These are phyloP conservation scores for Aspergillus haitiensis DNA, from an alignment of 495 filamentous ascomycete genomes.

Conservation along the genomic window DNA sequence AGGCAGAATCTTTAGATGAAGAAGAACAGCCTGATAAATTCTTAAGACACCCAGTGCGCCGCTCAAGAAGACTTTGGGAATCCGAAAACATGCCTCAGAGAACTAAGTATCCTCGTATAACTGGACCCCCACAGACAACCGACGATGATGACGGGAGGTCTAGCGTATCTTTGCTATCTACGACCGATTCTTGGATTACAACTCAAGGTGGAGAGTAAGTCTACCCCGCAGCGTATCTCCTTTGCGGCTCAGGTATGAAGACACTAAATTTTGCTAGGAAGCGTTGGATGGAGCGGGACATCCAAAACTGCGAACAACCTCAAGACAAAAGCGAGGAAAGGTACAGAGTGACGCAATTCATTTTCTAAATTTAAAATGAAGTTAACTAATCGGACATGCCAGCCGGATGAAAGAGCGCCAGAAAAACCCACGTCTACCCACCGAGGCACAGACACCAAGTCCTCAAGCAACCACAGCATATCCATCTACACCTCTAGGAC, in stretches of 20 bases:
- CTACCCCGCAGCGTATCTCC: background rate
- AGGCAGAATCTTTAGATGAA: background rate
- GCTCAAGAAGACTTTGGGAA: constrained; percentile 21
- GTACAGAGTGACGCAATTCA: background rate
- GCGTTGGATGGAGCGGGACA: constrained; percentile 1
- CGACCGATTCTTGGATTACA: constrained; percentile 27
- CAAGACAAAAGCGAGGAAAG: constrained; percentile 1
- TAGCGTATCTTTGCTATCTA: constrained; percentile 23
- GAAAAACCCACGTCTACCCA: background rate
- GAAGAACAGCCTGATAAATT: background rate
- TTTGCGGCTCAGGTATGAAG: background rate
- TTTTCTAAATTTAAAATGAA: background rate
- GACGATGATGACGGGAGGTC: constrained; percentile 12
- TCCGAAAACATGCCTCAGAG: constrained; percentile 13
- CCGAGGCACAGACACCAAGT: background rate
- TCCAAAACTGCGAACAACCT: background rate
- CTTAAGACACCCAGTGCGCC: constrained; percentile 11
- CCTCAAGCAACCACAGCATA: background rate
- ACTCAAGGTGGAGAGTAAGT: constrained; percentile 24
- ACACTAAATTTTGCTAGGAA: constrained; percentile 1
- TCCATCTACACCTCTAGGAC: background rate
- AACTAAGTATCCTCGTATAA: background rate
- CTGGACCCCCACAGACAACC: background rate
- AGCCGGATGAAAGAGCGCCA: background rate
- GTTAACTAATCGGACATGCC: background rate